These are phyloP conservation scores for Blastobotrys elegans DNA, from an alignment of 1,139 yeast genomes.

Conservation along the genomic window DNA sequence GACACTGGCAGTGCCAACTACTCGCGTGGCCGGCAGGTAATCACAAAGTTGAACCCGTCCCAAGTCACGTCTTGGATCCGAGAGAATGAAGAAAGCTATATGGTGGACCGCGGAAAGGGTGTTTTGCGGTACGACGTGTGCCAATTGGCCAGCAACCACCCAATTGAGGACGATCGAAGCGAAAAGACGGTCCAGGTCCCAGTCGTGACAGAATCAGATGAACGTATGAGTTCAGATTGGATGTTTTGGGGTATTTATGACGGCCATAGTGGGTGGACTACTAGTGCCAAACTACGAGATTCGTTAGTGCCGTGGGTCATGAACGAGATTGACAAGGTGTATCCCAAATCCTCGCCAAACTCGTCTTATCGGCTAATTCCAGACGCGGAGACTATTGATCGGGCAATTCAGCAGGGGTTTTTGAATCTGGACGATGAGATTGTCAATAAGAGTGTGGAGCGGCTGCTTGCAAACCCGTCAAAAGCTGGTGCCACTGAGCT, in stretches of 20 bases:
- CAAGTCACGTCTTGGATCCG: slow-evolving; percentile 70
- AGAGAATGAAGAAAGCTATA: slow-evolving; percentile 72
- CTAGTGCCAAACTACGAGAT: slow-evolving; percentile 78
- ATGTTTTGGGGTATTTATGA: slow-evolving; percentile 94
- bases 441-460: slow-evolving; percentile 68
- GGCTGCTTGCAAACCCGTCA: slow-evolving; percentile 56
- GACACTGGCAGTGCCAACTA: slow-evolving; percentile 3
- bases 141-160: slow-evolving; percentile 86
- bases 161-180: slow-evolving; percentile 90
- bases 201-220: slow-evolving; percentile 33
- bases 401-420: slow-evolving; percentile 79
- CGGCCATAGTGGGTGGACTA: slow-evolving; percentile 97
- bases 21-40: slow-evolving; percentile 16
- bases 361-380: slow-evolving; percentile 48
- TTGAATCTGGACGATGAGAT: slow-evolving; percentile 79
- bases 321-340: slow-evolving; percentile 67
- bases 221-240: slow-evolving; percentile 63
- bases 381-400: slow-evolving; percentile 63
- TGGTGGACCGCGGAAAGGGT: slow-evolving; percentile 83
- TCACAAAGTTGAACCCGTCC: slow-evolving; percentile 54
- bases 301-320: slow-evolving; percentile 71
- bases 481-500: slow-evolving; percentile 63
- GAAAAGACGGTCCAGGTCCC: slow-evolving; percentile 86
- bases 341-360: slow-evolving; percentile 38
- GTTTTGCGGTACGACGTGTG: slow-evolving; percentile 85